These are phyloP conservation scores for Silybum marianum DNA, from an alignment of 129 eudicot genomes.

Conservation along the genomic window DNA sequence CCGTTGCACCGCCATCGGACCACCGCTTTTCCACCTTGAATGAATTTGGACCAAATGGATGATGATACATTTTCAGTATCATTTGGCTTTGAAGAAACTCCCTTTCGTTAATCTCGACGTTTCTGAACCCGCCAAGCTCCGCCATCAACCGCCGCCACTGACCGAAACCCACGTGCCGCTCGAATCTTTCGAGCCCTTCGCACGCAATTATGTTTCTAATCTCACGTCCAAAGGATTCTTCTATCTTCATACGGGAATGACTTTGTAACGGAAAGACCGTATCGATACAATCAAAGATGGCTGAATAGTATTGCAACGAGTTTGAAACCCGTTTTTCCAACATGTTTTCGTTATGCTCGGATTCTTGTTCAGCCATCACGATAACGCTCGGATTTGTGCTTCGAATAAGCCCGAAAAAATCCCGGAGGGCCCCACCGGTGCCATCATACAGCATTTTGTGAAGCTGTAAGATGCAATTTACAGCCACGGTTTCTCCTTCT, in stretches of 20 bases:
- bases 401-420: slow-evolving; percentile 74
- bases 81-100: slow-evolving; percentile 77
- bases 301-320: slow-evolving; percentile 77
- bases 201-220: slow-evolving; percentile 84
- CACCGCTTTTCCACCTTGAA: slow-evolving; percentile 52
- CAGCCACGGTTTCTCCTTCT: slow-evolving; percentile 78
- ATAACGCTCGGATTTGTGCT: slow-evolving; percentile 75
- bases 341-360: slow-evolving; percentile 56
- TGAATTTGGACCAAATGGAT: slow-evolving; percentile 26
- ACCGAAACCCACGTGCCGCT: slow-evolving; percentile 68
- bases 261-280: slow-evolving; percentile 59
- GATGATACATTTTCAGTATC: slow-evolving; percentile 73
- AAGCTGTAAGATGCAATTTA: slow-evolving; percentile 75
- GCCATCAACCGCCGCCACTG: slow-evolving; percentile 65
- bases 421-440: slow-evolving; percentile 51
- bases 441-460: slow-evolving; percentile 80
- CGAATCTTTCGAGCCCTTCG: slow-evolving; percentile 83
- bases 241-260: slow-evolving; percentile 60
- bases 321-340: slow-evolving; percentile 63
- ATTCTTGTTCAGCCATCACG: slow-evolving; percentile 90
- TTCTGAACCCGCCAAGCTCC: slow-evolving; percentile 66
- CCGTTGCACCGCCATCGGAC: slow-evolving; percentile 30
- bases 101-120: slow-evolving; percentile 56
- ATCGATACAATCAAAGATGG: slow-evolving; percentile 72
- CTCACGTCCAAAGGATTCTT: slow-evolving; percentile 78